Base-by-base conservation (phyloP, 2,329 filamentous ascomycete genomes). In the Aspergillus caelatus region DNA sequence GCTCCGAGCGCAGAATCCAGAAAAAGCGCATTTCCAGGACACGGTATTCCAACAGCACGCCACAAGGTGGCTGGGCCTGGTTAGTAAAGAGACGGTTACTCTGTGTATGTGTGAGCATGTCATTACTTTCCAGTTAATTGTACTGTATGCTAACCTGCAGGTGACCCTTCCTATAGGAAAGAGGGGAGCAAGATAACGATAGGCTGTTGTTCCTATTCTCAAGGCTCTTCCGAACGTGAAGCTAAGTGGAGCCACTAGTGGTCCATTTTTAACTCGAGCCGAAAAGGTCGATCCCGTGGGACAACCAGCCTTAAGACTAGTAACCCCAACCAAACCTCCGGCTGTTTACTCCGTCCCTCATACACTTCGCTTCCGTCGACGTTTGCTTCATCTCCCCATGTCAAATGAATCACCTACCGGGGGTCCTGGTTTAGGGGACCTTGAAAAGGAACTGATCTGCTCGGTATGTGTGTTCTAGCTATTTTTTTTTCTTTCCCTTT, bases 381-480 rank as follows among this genome's bases (percentile, higher is more conserved):
- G 21, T 21, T 21, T 8, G 6, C 8, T 39, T 14, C 21, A 23
- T 52, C 50, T 60, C 62, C 55, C 60, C 62, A 71, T 71, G 70
- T 65, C 65, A 64, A 60, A 61, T 43, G 67, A 66, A 62, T 46
- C 63, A 45, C 62, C 45, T 36, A 23, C 52, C 26, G 30, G 54
- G 41, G 67, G 71, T 60, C 70, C 74, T 61, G 82, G 80, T 56
- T 74, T 84, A 62, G 75, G 83, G 73, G 92, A 96, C 78, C 84
- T 97, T 71, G 95, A 97, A 82, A 94, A 90, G 79, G 95, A 99
- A 86, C 83, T 98, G 81, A 94, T 91, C 60, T 98, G 94, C 83
- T 96, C 94, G 76, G 94, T 97, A 86, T 81, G 91, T 87, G 48
- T 53, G 12, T 36, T 55, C 41, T 59, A 56, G 58, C 64, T 60